Evolutionary conservation across 2,329 filamentous ascomycete genomes (phyloP).

Genomic region (Colletotrichum phormii): DNA sequence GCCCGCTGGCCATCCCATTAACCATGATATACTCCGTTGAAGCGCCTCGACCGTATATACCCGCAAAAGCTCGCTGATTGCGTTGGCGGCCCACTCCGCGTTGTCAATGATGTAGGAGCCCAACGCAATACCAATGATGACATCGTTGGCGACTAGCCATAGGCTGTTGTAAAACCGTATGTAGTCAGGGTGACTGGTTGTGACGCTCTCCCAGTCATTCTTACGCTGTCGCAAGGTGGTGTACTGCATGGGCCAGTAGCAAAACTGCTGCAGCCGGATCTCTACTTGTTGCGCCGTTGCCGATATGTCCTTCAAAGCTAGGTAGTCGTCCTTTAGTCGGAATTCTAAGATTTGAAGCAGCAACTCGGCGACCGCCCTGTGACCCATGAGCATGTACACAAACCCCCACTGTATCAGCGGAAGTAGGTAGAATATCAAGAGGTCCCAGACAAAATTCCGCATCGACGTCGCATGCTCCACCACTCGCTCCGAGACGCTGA

Average conservation of each 20-base stretch:
- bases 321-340: slow-evolving; percentile 79
- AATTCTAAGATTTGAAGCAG: slow-evolving; percentile 86
- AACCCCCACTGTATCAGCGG: slow-evolving; percentile 80
- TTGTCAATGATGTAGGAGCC: slow-evolving; percentile 99
- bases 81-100: slow-evolving; percentile 82
- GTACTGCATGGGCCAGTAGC: slow-evolving; percentile 99
- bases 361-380: slow-evolving; percentile 84
- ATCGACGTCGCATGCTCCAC: slow-evolving; percentile 92
- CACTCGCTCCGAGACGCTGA: slow-evolving; percentile 94
- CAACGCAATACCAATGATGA: slow-evolving; percentile 96
- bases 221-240: slow-evolving; percentile 89
- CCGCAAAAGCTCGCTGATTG: slow-evolving; percentile 80
- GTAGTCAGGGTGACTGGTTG: slow-evolving; percentile 95
- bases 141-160: slow-evolving; percentile 98
- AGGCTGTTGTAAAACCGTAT: slow-evolving; percentile 99
- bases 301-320: slow-evolving; percentile 93
- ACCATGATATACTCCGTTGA: slow-evolving; percentile 89
- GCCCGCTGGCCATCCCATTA: slow-evolving; percentile 95
- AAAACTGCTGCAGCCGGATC: slow-evolving; percentile 96
- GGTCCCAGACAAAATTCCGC: slow-evolving; percentile 80
- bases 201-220: slow-evolving; percentile 94
- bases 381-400: slow-evolving; percentile 80
- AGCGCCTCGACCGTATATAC: slow-evolving; percentile 90
- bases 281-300: slow-evolving; percentile 98
- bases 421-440: slow-evolving; percentile 80